Percentiles rank a stretch among this genome's conserved stretches.
These are phyloP conservation scores for Blastocystis sp. DNA, from an alignment of 352 stramenopile genomes.

Conservation along the genomic window DNA sequence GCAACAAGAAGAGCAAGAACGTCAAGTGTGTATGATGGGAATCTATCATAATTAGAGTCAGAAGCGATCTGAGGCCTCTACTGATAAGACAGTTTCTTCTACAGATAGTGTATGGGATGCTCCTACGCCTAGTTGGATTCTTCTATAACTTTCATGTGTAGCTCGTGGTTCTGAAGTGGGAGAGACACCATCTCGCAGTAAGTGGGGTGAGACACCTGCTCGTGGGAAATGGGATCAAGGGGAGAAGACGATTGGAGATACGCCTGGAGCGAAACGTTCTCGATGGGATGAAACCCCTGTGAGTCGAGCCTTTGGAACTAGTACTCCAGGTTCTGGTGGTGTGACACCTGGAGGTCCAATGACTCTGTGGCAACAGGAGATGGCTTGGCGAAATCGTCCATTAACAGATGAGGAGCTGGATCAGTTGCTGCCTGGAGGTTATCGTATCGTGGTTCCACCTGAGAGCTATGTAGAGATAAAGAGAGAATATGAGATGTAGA, in stretches of 20 bases:
- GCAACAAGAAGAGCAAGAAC: constrained; percentile 67
- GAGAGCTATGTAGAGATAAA: constrained; percentile 76
- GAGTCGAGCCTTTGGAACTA: constrained; percentile 66
- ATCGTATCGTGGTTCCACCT: constrained; percentile 87
- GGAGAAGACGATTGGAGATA: constrained; percentile 63
- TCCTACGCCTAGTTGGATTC: constrained; percentile 62
- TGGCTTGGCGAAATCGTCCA: constrained; percentile 66
- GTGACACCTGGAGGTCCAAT: neutral
- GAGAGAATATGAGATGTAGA: constrained; percentile 13
- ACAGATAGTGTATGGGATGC: constrained; percentile 62
- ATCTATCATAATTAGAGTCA: constrained; percentile 61
- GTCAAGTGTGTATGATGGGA: neutral
- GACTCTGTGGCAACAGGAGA: constrained; percentile 52
- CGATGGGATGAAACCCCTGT: constrained; percentile 91
- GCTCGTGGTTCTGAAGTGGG: constrained; percentile 66
- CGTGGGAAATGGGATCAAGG: constrained; percentile 54
- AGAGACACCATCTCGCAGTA: constrained; percentile 69
- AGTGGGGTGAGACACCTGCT: constrained; percentile 67
- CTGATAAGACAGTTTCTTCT: neutral
- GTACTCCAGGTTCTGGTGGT: neutral
- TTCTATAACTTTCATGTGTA: constrained; percentile 63
- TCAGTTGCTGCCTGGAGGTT: constrained; percentile 88
- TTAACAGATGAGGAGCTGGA: constrained; percentile 91
- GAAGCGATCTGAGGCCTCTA: constrained; percentile 61
- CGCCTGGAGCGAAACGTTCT: constrained; percentile 74